Base-by-base conservation (phyloP, 2,329 filamentous ascomycete genomes). In the Albifimbria verrucaria region DNA sequence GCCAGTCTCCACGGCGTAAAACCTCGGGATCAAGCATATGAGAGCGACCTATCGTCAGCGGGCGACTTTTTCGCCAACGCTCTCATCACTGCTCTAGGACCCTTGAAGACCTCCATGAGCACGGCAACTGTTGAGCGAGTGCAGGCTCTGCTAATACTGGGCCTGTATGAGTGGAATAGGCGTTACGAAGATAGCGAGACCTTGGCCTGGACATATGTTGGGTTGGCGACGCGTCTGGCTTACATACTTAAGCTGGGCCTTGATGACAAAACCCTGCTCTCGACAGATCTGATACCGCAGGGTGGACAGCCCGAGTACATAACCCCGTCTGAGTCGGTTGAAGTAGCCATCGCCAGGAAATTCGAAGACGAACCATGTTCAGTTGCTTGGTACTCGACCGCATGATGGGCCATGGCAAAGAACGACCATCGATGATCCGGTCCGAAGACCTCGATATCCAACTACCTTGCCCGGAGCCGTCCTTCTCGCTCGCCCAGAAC, bases 381-480 rank as follows among this genome's bases (percentile, higher is more conserved):
- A 89, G 87, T 59, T 89, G 87, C 62, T 85, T 88, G 54, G 84
- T 90, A 49, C 75, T 91, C 59, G 88, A 91, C 64, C 81, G 86
- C 3, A 82, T 89, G 67, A 71, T 90, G 22, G 81, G 85, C 32
- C 85, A 81, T 59, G 86, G 86, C 20, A 82, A 81, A 56, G 78
- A 83, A 50, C 76, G 86, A 21, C 77, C 81, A 2, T 77, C 80
- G 15, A 84, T 82, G 62, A 77, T 90, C 43, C 76, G 77, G 36
- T 71, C 81, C 1, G 75, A 82, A 3, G 82, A 87, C 52, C 68
- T 89, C 7, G 75, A 78, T 28, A 83, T 89, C 20, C 86, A 87
- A 63, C 72, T 90, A 4, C 87, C 87, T 2, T 88, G 85, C 57
- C 84, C 84, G 32, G 85, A 89, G 50, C 73, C 81, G 49, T 79